Conservation (phyloP, 2,329 filamentous ascomycete species). For the Apiospora saccharicola region DNA sequence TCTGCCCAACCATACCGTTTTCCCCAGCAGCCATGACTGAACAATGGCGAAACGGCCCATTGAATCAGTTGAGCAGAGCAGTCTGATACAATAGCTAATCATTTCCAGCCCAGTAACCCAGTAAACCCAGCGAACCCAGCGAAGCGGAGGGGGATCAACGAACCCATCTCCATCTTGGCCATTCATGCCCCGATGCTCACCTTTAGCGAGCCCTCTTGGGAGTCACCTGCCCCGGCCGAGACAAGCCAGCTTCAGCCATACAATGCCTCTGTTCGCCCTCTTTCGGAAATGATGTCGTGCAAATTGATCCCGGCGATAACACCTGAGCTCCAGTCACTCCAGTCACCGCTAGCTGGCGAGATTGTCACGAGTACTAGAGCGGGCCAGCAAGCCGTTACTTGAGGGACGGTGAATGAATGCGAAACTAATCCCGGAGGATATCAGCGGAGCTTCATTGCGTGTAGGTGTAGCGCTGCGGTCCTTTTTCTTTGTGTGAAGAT, state of each 20-base stretch:
- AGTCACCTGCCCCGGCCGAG: constrained; percentile 23
- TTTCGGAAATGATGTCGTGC: constrained; percentile 26
- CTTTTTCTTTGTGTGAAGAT: neutral
- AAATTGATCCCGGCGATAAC: constrained; percentile 31
- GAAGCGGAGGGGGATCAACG: constrained; percentile 11
- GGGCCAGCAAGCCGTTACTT: constrained; percentile 1
- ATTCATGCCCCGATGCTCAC: constrained; percentile 27
- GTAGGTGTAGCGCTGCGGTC: constrained; percentile 6
- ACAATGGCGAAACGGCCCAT: constrained; percentile 16
- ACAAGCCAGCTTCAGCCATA: constrained; percentile 26
- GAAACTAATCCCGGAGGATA: constrained; percentile 16
- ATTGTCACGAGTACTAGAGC: constrained; percentile 8
- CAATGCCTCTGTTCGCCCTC: constrained; percentile 9
- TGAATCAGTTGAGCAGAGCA: neutral
- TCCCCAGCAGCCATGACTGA: constrained; percentile 11
- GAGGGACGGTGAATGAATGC: constrained; percentile 1
- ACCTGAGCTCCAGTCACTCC: constrained; percentile 30
- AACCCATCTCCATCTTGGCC: constrained; percentile 30
- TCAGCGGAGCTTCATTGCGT: constrained; percentile 2
- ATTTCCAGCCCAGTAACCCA: constrained; percentile 4
- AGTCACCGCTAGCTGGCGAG: constrained; percentile 18
- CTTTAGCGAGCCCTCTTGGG: constrained; percentile 25
- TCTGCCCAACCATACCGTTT: constrained; percentile 41
- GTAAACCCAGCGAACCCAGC: neutral
- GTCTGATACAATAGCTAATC: constrained; percentile 6